phyloP scores from a whole-genome alignment of 106 monocot species.

The Platanthera guangdongensis region DNA sequence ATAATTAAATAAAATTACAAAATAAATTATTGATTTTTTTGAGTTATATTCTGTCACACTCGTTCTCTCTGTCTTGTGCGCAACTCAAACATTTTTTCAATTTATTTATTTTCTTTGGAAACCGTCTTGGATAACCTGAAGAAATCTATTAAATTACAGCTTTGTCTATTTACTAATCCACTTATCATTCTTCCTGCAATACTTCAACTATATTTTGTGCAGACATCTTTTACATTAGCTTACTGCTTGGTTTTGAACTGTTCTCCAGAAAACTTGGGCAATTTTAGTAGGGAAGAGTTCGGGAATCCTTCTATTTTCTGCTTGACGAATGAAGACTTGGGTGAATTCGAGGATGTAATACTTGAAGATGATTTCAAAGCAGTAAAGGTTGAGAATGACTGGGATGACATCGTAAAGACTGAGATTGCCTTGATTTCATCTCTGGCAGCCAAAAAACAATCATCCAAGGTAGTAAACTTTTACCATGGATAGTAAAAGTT shows the following conservation, averaged over 20 bases:
- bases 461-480: background rate
- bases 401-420: conserved; percentile 2
- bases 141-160: background rate
- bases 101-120: too few species aligned
- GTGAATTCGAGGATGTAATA: background rate
- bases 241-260: background rate
- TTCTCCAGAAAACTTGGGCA: background rate
- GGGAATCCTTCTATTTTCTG: background rate
- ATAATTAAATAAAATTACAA: too few species aligned
- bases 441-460: background rate
- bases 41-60: too few species aligned
- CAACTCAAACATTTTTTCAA: too few species aligned
- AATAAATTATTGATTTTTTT: too few species aligned
- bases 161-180: background rate
- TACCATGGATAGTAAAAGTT: too few species aligned
- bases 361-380: background rate
- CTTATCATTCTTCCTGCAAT: background rate
- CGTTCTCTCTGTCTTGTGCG: too few species aligned
- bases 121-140: too few species aligned
- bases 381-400: background rate
- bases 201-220: background rate
- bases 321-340: background rate
- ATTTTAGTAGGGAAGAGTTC: background rate
- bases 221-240: background rate
- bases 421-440: conserved; percentile 8